phyloP scores from a whole-genome alignment of 2,329 filamentous ascomycete genomes.

The Fusarium mangiferae region DNA sequence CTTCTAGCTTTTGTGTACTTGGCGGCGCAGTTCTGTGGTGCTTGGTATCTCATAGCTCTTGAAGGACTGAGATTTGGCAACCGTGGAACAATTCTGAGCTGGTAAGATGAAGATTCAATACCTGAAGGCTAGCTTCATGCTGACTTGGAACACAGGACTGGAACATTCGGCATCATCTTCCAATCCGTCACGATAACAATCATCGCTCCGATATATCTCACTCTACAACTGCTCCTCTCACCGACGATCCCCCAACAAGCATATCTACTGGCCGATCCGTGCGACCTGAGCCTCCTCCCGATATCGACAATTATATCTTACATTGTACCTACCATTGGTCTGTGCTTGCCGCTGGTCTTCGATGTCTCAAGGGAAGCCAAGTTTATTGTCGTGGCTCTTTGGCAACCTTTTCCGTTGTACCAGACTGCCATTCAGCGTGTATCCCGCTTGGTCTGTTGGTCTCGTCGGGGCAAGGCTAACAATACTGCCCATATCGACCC shows the following conservation, averaged over 20 bases:
- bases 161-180: conserved; percentile 33
- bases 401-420: conserved; percentile 36
- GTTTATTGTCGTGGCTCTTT: conserved; percentile 21
- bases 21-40: conserved; percentile 36
- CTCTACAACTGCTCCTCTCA: conserved; percentile 28
- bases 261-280: conserved; percentile 16
- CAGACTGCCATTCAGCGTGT: conserved; percentile 9
- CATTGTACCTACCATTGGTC: conserved; percentile 18
- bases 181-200: conserved; percentile 35
- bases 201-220: conserved; percentile 33
- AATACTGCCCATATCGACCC: not conserved
- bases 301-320: conserved; percentile 29
- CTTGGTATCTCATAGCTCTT: conserved; percentile 32
- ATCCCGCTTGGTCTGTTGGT: not conserved
- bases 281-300: conserved; percentile 24
- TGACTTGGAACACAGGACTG: conserved; percentile 11
- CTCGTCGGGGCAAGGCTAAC: not conserved
- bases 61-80: conserved; percentile 33
- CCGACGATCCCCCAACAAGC: not conserved
- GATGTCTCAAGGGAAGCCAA: conserved; percentile 6
- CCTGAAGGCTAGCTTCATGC: not conserved
- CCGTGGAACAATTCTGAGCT: conserved; percentile 19
- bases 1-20: conserved; percentile 32
- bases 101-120: conserved; percentile 9
- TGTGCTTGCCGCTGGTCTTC: conserved; percentile 24